Evolutionary conservation across 768 basidiomycete species (phyloP), one percentile per base, ranked within the genome.

Genomic region (Fomitopsis serialis): DNA sequence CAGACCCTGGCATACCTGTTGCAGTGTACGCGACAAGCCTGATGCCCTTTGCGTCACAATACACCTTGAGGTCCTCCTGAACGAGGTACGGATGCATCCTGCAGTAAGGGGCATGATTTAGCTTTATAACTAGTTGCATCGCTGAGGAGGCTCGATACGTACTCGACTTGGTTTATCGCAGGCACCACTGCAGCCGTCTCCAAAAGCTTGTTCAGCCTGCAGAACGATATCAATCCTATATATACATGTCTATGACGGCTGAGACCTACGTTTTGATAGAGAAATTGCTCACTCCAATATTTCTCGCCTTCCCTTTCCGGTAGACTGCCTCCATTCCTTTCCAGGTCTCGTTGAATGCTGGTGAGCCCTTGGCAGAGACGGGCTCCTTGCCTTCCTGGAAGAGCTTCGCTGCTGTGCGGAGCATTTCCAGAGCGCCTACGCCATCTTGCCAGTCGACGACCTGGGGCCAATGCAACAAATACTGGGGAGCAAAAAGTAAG

Each of bases 221-320:
- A 36, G 21, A 50, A 19, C 40, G 37, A 40, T 15, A 11, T 11
- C 29, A 42, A 22, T 42, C 50, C 2, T 23, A 15, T 15, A 40
- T 40, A 17, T 40, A 40, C 37, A 7, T 40, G 25, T 4, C n/a
- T 10, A n/a, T 50, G 10, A 15, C 15, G 6, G 29, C 23, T 22
- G 54, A 15, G 17, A 63, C 73, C 15, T 51, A 80, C 78, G 71
- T 81, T 58, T 81, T 79, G 52, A 80, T 67, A 4, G 78, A 79
- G 59, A 82, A 83, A 62, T 84, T 84, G 63, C 78, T 78, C 42
- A 84, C 78, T 0, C 81, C 81, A 54, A 82, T 79, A 1, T 78
- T 75, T 49, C 64, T 74, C 11, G 72, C 77, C 56, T 74, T 76
- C 0, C 77, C 77, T 15, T 70, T 72, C 24, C 68, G 69, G 25